Conservation (phyloP, 2,329 filamentous ascomycete species). For the Alternaria novae-zelandiae region DNA sequence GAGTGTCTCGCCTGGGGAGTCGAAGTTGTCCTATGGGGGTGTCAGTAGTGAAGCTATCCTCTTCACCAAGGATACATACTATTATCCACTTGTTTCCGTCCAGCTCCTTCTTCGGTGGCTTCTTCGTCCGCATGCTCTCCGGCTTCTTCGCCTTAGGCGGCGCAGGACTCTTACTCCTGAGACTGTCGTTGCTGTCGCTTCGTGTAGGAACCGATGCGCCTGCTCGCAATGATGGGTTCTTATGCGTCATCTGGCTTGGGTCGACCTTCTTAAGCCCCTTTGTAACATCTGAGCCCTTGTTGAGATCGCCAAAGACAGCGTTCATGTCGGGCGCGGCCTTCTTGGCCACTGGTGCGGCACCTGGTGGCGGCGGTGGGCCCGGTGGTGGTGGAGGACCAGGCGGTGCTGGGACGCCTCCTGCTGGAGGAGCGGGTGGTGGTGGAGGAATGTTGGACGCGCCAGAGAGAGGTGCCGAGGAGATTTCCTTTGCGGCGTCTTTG, state of each 20-base stretch:
- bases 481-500: conserved; percentile 69
- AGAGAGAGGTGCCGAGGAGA: conserved; percentile 53
- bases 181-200: conserved; percentile 56
- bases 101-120: conserved; percentile 56
- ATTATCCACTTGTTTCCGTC: conserved; percentile 88
- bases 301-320: conserved; percentile 90
- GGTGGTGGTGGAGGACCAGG: conserved; percentile 70
- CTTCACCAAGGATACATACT: conserved; percentile 50
- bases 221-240: conserved; percentile 87
- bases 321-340: conserved; percentile 68
- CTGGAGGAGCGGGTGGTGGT: conserved; percentile 66
- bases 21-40: conserved; percentile 76
- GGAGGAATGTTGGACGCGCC: conserved; percentile 70
- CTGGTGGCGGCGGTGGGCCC: conserved; percentile 41
- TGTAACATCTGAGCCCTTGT: conserved; percentile 87
- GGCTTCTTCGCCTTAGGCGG: conserved; percentile 71
- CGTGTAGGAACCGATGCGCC: conserved; percentile 70
- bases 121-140: conserved; percentile 57
- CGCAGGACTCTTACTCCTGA: conserved; percentile 79
- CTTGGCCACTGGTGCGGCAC: conserved; percentile 58
- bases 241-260: conserved; percentile 96
- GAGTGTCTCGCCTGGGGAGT: conserved; percentile 74
- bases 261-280: conserved; percentile 91
- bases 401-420: conserved; percentile 66
- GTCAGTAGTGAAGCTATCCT: conserved; percentile 2